Evolutionary conservation across 2,329 filamentous ascomycete species (phyloP).

Genomic region (Talaromyces funiculosus): DNA sequence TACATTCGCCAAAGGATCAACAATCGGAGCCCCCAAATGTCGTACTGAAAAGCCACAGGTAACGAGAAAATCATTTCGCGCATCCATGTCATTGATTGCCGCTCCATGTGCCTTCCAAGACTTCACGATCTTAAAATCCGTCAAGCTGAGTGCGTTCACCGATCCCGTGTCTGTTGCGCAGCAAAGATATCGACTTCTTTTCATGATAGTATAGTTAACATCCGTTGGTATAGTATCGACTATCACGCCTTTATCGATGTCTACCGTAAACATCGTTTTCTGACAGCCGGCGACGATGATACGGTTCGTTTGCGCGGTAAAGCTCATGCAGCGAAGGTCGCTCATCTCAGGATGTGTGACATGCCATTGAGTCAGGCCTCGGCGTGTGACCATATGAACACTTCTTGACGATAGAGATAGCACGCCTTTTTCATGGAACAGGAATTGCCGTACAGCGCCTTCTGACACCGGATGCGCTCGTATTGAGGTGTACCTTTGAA

Average conservation of each 20-base stretch:
- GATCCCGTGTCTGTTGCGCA: slow-evolving; percentile 77
- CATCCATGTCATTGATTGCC: slow-evolving; percentile 93
- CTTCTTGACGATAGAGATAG: slow-evolving; percentile 77
- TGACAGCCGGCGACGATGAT: slow-evolving; percentile 85
- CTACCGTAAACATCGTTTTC: slow-evolving; percentile 72
- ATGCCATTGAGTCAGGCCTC: slow-evolving; percentile 84
- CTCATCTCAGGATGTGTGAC: slow-evolving; percentile 72
- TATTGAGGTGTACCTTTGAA: slow-evolving; percentile 87
- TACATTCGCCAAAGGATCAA: slow-evolving; percentile 90
- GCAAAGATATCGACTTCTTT: slow-evolving; percentile 79
- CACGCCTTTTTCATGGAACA: slow-evolving; percentile 87
- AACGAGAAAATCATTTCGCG: slow-evolving; percentile 87
- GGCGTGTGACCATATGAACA: slow-evolving; percentile 80
- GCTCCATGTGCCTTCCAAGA: slow-evolving; percentile 87
- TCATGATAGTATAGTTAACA: slow-evolving; percentile 85
- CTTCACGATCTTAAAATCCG: slow-evolving; percentile 71
- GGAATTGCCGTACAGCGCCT: slow-evolving; percentile 76
- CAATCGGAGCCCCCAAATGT: slow-evolving; percentile 71
- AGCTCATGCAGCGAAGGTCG: slow-evolving; percentile 90
- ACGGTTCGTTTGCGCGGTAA: slow-evolving; percentile 78
- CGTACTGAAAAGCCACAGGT: slow-evolving; percentile 90
- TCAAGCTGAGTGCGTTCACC: slow-evolving; percentile 79
- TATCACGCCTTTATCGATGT: slow-evolving; percentile 66
- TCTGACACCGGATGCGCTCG: slow-evolving; percentile 68
- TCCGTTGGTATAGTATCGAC: slow-evolving; percentile 67